Conservation (phyloP, 2,329 filamentous ascomycete species). For the Endoconidiophora laricicola region DNA sequence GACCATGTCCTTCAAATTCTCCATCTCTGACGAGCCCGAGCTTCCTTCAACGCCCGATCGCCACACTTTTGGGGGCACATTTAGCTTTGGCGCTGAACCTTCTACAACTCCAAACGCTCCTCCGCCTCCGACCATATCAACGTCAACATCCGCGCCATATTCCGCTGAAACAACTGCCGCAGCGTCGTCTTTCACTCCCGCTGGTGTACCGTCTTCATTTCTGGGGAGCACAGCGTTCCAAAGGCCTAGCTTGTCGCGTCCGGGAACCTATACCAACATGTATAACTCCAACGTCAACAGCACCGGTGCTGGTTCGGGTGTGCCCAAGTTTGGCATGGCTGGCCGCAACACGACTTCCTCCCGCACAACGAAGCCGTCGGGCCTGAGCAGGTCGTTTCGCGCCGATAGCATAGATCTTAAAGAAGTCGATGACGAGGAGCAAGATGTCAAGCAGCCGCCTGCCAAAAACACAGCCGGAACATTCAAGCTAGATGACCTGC, state of each 20-base stretch:
- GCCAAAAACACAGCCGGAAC: conserved; percentile 15
- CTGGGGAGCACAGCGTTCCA: conserved; percentile 38
- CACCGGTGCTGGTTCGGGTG: conserved; percentile 11
- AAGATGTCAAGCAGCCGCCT: neutral
- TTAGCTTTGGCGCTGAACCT: conserved; percentile 27
- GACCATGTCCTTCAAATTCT: conserved; percentile 26
- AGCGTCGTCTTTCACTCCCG: conserved; percentile 37
- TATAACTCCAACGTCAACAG: conserved; percentile 1
- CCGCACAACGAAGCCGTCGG: conserved; percentile 29
- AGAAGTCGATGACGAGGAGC: neutral
- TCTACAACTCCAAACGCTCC: conserved; percentile 37
- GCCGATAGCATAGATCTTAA: conserved; percentile 14
- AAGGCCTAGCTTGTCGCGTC: conserved; percentile 18
- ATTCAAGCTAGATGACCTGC: conserved; percentile 14
- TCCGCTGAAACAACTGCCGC: conserved; percentile 19
- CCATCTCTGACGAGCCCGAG: conserved; percentile 27
- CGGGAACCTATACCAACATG: neutral
- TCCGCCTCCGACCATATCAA: neutral
- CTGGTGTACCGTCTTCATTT: conserved; percentile 38
- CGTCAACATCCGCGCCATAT: neutral
- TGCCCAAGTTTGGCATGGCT: conserved; percentile 14
- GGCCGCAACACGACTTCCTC: neutral
- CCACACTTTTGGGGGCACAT: conserved; percentile 21
- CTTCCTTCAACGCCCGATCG: conserved; percentile 33
- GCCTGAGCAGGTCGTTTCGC: conserved; percentile 29